Conservation (phyloP, 345 rosid genomes). For the Microthlaspi erraticum region DNA sequence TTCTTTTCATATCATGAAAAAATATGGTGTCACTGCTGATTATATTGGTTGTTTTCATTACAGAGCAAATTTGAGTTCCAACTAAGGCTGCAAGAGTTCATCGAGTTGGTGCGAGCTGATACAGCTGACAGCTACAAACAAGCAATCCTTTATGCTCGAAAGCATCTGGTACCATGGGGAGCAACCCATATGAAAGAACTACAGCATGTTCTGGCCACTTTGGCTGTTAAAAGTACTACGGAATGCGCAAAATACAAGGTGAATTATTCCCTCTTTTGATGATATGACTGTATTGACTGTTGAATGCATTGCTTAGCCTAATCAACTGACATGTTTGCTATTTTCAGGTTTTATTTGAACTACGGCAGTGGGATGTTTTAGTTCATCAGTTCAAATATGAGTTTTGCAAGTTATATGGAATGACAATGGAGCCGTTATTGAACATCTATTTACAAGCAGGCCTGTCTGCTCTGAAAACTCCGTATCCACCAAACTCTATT, state of each 20-base stretch:
- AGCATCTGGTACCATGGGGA: conserved; percentile 89
- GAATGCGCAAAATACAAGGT: conserved; percentile 88
- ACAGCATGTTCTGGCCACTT: conserved; percentile 77
- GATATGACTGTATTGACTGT: not conserved
- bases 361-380: conserved; percentile 90
- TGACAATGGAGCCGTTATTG: conserved; percentile 89
- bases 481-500: conserved; percentile 63
- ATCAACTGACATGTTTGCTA: conserved; percentile 7
- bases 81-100: conserved; percentile 92
- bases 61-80: conserved; percentile 96
- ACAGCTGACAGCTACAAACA: conserved; percentile 66
- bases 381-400: conserved; percentile 91
- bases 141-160: conserved; percentile 85
- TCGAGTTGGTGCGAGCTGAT: conserved; percentile 89
- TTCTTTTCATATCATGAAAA: conserved; percentile 1
- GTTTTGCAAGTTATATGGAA: conserved; percentile 93
- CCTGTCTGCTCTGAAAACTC: conserved; percentile 91
- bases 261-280: conserved; percentile 30
- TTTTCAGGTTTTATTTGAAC: conserved; percentile 79
- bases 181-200: conserved; percentile 83
- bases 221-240: conserved; percentile 86
- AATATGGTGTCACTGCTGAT: conserved; percentile 2
- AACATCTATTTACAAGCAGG: conserved; percentile 96
- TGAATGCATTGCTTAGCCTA: conserved; percentile 22
- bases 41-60: conserved; percentile 24